Base-by-base conservation (phyloP, 176 grass and related monocot genomes). In the Metroxylon sagu region DNA sequence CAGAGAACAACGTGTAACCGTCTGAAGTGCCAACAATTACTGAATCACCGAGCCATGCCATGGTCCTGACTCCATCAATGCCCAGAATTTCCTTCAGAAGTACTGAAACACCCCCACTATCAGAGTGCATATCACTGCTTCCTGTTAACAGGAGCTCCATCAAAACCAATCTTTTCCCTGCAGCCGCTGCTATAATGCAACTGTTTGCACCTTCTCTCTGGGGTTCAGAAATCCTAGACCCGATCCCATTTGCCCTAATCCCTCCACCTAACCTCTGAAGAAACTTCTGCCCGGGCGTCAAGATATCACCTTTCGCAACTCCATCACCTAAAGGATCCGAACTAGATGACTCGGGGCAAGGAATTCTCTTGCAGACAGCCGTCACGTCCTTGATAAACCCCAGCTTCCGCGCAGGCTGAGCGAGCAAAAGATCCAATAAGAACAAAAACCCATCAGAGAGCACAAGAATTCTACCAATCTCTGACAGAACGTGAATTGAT, bases 1-100 rank as follows among this genome's bases (percentile, higher is more conserved):
- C 54, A 14, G 75, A 85, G 64, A 85, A 74, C 54, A 91, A 39
- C 4, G 77, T 82, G 74, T 91, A 97, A 4, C 83, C 86, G 0
- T 72, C 70, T 30, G 60, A 66, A 43, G 84, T 78, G 50, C 78
- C 92, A 3, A 90, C 68, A 56, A 97, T 74, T 30, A 97, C 73
- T 0, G 87, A 85, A 26, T 88, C 73, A 6, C 80, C 82, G 1
- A 85, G 74, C 92, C 87, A 97, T 27, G 87, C 72, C 19, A 97
- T 74, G 14, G 79, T 62, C 74, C 65, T 97, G 56, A 91, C 68
- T 8, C 69, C 92, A 31, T 91, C 87, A 15, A 88, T 60, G n/a
- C 65, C 54, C 5, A 60, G 69, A 58, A 97, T 73, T 61, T 97
- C 87, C 39, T 80, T 85, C 7, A 78, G 76, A 59, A 76, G 81